A percentile compares a stretch with the other conserved stretches of the same genome.
phyloP scores from a whole-genome alignment of 305 asterid species.

The Fraxinus angustifolia region DNA sequence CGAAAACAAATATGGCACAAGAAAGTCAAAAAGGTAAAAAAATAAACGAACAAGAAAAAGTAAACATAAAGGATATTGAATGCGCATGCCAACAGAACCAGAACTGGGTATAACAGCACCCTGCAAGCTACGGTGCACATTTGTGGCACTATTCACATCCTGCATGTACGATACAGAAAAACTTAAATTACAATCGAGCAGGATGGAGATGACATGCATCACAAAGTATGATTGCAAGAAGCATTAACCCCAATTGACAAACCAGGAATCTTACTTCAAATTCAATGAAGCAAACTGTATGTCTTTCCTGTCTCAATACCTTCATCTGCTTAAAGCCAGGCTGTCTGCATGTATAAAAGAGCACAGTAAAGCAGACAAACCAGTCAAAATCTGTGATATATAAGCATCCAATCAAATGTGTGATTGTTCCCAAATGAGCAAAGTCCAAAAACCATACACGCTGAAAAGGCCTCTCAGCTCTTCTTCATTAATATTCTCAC shows the following conservation, averaged over 20 bases:
- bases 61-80: constrained; percentile 81
- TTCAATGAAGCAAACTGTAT: constrained; percentile 97
- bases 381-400: neutral
- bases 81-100: constrained; percentile 99
- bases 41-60: constrained; percentile 10
- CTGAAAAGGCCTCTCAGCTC: constrained; percentile 85
- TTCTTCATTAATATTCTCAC: constrained; percentile 93
- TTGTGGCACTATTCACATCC: constrained; percentile 91
- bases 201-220: neutral
- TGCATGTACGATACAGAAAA: constrained; percentile 31
- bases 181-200: constrained; percentile 11
- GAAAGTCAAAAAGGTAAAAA: neutral
- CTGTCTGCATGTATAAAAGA: constrained; percentile 53
- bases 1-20: neutral
- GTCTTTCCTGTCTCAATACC: constrained; percentile 91
- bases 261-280: constrained; percentile 64
- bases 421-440: constrained; percentile 8
- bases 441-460: constrained; percentile 41
- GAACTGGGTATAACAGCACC: constrained; percentile 99
- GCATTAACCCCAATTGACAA: neutral
- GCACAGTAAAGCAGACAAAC: constrained; percentile 3
- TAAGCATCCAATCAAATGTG: constrained; percentile 7
- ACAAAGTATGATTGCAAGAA: constrained; percentile 1
- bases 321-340: constrained; percentile 99
- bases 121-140: constrained; percentile 91